Percentiles rank a stretch among this genome's conserved stretches.
These are phyloP conservation scores for Fraxinus americana DNA, from an alignment of 257 asterid genomes.

Conservation along the genomic window DNA sequence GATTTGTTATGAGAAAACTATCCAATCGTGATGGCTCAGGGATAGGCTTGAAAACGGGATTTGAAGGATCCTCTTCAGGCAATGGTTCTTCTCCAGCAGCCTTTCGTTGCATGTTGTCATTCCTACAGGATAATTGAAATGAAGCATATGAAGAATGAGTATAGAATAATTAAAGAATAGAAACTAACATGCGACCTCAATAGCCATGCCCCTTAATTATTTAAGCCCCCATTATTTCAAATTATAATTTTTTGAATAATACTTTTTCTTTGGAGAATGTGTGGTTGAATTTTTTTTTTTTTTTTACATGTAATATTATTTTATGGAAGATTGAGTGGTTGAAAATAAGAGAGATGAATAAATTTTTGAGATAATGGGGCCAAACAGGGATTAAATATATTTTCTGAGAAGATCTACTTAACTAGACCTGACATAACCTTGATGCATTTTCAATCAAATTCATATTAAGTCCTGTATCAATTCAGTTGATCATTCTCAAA, in stretches of 20 bases:
- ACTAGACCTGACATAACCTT: not conserved
- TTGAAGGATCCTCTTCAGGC: constrained; percentile 96
- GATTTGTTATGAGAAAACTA: constrained; percentile 88
- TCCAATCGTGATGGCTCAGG: constrained; percentile 96
- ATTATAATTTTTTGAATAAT: no score
- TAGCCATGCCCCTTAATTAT: not conserved
- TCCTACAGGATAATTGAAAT: constrained; percentile 41
- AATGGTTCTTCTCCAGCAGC: constrained; percentile 93
- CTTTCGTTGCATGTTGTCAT: constrained; percentile 74
- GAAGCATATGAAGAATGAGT: constrained; percentile 3
- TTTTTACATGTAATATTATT: no score
- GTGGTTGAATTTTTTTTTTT: no score
- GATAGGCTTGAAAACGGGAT: constrained; percentile 82
- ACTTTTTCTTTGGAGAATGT: no score
- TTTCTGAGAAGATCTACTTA: not conserved
- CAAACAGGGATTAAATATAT: not conserved
- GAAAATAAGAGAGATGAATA: no score
- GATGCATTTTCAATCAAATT: not conserved
- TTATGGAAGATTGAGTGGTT: no score
- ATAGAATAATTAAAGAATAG: not conserved
- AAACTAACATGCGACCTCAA: not conserved
- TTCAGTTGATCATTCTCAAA: not conserved
- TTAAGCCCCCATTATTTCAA: no score
- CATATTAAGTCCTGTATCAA: not conserved
- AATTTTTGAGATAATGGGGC: no score